A percentile compares a stretch with the other conserved stretches of the same genome.
phyloP scores from a whole-genome alignment of 2,329 filamentous ascomycete genomes.

The Talaromyces sp. region DNA sequence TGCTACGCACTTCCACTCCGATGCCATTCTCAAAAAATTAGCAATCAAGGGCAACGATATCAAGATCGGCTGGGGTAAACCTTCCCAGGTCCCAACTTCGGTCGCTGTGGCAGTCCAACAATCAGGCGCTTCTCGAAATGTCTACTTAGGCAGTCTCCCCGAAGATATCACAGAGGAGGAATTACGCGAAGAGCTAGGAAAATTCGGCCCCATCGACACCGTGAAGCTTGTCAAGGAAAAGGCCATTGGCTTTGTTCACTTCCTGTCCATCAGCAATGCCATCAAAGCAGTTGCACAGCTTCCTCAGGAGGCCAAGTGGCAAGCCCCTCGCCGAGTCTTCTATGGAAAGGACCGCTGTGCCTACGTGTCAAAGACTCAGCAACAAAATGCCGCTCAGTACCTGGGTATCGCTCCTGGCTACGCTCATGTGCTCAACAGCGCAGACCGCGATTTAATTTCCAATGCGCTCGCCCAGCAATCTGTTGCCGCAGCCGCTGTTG shows the following conservation, averaged over 20 bases:
- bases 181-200: slow-evolving; percentile 87
- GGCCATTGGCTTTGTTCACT: slow-evolving; percentile 96
- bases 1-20: slow-evolving; percentile 97
- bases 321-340: slow-evolving; percentile 90
- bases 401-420: slow-evolving; percentile 95
- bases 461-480: slow-evolving; percentile 96
- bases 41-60: slow-evolving; percentile 98
- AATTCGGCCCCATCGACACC: slow-evolving; percentile 94
- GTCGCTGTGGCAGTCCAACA: slow-evolving; percentile 97
- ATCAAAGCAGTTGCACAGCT: slow-evolving; percentile 97
- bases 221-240: slow-evolving; percentile 98
- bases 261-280: slow-evolving; percentile 93
- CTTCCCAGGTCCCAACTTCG: slow-evolving; percentile 94
- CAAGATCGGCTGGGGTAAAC: slow-evolving; percentile 99
- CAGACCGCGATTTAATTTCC: slow-evolving; percentile 93
- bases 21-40: slow-evolving; percentile 99
- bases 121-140: slow-evolving; percentile 92
- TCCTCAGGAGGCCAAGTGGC: slow-evolving; percentile 95
- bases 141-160: slow-evolving; percentile 89
- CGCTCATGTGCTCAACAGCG: slow-evolving; percentile 91
- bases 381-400: slow-evolving; percentile 98
- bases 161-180: slow-evolving; percentile 91
- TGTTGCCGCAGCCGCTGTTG: slow-evolving; percentile 91
- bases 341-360: slow-evolving; percentile 98
- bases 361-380: slow-evolving; percentile 98